A percentile compares a stretch with the other conserved stretches of the same genome.
These are phyloP conservation scores for Sugiyamaella boreocaroliniensis DNA, from an alignment of 805 yeast genomes.

Conservation along the genomic window DNA sequence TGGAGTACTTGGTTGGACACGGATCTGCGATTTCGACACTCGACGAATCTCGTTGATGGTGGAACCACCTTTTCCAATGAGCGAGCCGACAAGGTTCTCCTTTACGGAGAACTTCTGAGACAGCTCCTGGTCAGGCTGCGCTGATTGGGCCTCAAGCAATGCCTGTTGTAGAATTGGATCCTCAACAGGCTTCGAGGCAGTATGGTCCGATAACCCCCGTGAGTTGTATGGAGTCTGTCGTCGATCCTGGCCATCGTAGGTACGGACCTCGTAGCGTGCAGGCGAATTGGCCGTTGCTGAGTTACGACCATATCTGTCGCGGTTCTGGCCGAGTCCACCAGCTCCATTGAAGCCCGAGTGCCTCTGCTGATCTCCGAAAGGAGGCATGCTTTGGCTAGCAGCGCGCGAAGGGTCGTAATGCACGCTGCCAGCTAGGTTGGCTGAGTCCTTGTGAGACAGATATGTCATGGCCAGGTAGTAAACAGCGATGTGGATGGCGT, in stretches of 20 bases:
- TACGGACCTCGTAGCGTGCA: not conserved
- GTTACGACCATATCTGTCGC: not conserved
- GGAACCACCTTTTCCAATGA: constrained; percentile 77
- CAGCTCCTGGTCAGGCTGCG: not conserved
- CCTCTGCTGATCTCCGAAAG: not conserved
- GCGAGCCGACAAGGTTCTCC: constrained; percentile 65
- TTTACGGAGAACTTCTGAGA: constrained; percentile 59
- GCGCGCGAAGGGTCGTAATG: constrained; percentile 52
- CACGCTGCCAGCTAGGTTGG: constrained; percentile 47
- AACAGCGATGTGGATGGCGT: constrained; percentile 78
- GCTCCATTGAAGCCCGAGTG: not conserved
- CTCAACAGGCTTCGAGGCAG: not conserved
- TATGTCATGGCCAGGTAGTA: constrained; percentile 67
- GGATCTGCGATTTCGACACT: constrained; percentile 64
- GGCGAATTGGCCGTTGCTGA: not conserved
- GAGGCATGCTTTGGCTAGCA: constrained; percentile 18
- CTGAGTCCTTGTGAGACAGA: constrained; percentile 48
- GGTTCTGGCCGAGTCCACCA: not conserved
- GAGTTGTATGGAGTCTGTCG: not conserved
- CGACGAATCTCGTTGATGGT: constrained; percentile 67
- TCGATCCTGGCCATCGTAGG: constrained; percentile 4
- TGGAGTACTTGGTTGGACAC: constrained; percentile 48
- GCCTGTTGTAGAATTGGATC: not conserved
- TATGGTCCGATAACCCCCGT: not conserved
- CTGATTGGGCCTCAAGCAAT: not conserved